phyloP scores from a whole-genome alignment of 208 protist species.

The Crithidia acanthocephali region DNA sequence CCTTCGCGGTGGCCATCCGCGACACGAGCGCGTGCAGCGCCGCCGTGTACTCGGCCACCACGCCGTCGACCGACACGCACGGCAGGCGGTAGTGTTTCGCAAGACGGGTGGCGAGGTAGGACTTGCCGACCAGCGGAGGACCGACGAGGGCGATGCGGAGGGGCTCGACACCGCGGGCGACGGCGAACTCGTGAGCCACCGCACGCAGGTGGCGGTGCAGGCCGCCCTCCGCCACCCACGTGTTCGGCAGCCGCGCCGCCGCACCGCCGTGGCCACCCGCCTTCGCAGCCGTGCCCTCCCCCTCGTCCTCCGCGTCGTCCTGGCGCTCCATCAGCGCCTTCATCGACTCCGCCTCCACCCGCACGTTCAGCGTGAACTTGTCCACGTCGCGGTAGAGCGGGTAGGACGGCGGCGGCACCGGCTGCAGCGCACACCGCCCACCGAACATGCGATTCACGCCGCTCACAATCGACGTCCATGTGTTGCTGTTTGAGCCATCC shows the following conservation, averaged over 20 bases:
- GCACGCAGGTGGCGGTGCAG: slow-evolving; percentile 69
- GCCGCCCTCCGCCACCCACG: slow-evolving; percentile 84
- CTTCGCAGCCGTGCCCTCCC: not conserved
- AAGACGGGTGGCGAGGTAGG: slow-evolving; percentile 61
- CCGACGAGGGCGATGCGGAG: slow-evolving; percentile 88
- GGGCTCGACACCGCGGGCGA: slow-evolving; percentile 64
- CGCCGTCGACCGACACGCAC: slow-evolving; percentile 26
- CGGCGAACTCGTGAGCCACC: slow-evolving; percentile 82
- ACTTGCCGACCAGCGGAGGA: slow-evolving; percentile 91
- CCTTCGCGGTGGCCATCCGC: slow-evolving; percentile 35
- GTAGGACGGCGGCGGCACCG: slow-evolving; percentile 60
- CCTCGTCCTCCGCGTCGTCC: slow-evolving; percentile 48
- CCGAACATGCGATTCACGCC: slow-evolving; percentile 88
- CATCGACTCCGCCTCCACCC: slow-evolving; percentile 77
- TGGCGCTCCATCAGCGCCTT: slow-evolving; percentile 67
- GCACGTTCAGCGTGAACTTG: slow-evolving; percentile 88
- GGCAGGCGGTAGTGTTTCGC: slow-evolving; percentile 83
- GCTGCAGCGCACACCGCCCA: slow-evolving; percentile 38
- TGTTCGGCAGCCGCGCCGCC: slow-evolving; percentile 18
- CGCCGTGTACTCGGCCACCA: slow-evolving; percentile 67
- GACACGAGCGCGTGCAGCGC: slow-evolving; percentile 38
- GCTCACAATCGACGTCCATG: slow-evolving; percentile 71
- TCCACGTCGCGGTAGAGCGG: slow-evolving; percentile 84
- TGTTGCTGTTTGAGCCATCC: slow-evolving; percentile 68
- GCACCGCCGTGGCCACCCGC: not conserved